Percentiles rank a stretch among this genome's conserved stretches.
These are phyloP conservation scores for Metarhizium humberi DNA, from an alignment of 2,329 filamentous ascomycete species.

Conservation along the genomic window DNA sequence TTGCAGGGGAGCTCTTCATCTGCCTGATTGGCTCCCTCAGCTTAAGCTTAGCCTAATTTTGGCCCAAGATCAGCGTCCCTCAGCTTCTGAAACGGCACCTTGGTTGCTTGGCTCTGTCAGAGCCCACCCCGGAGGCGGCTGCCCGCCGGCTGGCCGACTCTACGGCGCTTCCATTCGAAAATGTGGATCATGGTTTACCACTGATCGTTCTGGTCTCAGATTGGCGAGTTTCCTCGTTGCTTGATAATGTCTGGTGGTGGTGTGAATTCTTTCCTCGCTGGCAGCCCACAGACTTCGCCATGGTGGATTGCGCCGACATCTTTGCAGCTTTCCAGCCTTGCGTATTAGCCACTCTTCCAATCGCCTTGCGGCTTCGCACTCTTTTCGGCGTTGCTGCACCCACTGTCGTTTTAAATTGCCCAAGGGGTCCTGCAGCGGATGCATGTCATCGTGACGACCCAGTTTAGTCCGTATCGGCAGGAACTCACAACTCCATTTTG, in stretches of 20 bases:
- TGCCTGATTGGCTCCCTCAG: slow-evolving; percentile 23
- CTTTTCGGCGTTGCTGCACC: neutral
- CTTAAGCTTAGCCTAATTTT: slow-evolving; percentile 24
- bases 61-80: slow-evolving; percentile 6
- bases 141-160: neutral
- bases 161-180: neutral
- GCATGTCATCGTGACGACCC: neutral
- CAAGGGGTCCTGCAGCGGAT: slow-evolving; percentile 4
- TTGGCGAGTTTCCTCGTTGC: slow-evolving; percentile 2
- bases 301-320: neutral
- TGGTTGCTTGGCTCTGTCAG: neutral
- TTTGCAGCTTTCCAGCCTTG: neutral
- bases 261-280: neutral
- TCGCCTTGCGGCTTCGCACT: neutral
- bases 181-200: neutral
- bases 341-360: neutral
- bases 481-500: neutral
- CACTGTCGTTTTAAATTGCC: slow-evolving; percentile 4
- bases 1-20: slow-evolving; percentile 17
- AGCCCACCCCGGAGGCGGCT: neutral
- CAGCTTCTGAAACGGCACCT: slow-evolving; percentile 15
- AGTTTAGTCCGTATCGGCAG: neutral
- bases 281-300: neutral
- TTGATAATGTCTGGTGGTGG: neutral
- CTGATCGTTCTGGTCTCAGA: neutral